Base-by-base conservation (phyloP, 2,329 filamentous ascomycete genomes). In the Zymoseptoria brevis region DNA sequence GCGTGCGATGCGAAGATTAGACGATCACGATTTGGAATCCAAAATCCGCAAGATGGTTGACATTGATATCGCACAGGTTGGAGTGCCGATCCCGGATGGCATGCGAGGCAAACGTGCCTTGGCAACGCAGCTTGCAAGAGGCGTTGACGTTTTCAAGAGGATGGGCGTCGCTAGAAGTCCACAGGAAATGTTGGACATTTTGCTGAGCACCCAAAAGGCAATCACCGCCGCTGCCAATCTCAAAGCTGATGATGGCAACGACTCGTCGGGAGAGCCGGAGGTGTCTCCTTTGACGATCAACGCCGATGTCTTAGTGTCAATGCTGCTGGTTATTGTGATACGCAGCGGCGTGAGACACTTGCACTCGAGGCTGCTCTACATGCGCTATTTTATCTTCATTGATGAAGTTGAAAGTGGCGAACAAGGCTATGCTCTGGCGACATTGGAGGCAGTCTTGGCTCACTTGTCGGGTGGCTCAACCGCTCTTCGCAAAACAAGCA, bases 321-420 rank as follows among this genome's bases (percentile, higher is more conserved):
- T 99, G 60, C 80, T 99, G 13, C 80, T 99, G 19, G 86, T 96
- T 62, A 91, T 99, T 16, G 89, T 99, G 9, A 97, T 99, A 61
- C 84, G 93, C 63, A 90, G 93, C 9, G 89, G 94, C 61, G 86
- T 96, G 24, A 86, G 89, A 60, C 87, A 96, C 74, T 79, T 99
- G 8, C 90, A 96, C 68, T 91, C 94, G 2, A 84, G 93, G 19
- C 77, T 99, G 53, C 81, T 88, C n/a, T 99, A 97, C 72, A 96
- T 97, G 81, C 88, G 93, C 50, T 90, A 96, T 69, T 99, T 96
- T 71, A 94, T 96, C 66, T 99, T 96, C 74, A 92, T 96, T 55
- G 94, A 97, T 67, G 94, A 99, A 75, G 91, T 99, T 8, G 94
- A 99, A 66, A 95, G 86, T 62, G 94, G 94, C 54, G 94, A 99